Evolutionary conservation across 805 yeast species (phyloP), one percentile per base, ranked within the genome.

Genomic region (Wickerhamomyces mucosus): DNA sequence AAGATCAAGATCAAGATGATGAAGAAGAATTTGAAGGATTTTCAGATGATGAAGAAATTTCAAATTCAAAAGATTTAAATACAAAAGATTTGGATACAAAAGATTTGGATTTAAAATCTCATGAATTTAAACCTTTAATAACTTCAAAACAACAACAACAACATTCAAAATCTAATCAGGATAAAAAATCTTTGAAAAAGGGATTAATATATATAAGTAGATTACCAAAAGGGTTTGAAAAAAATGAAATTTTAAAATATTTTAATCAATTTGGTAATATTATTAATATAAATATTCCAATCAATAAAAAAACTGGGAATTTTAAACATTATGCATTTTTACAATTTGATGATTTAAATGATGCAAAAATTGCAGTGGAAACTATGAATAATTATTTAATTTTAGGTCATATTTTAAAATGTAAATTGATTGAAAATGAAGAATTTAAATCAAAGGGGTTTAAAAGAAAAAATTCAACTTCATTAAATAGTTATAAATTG

Each of bases 331-430:
- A 76, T 56, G 97, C 86, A 6, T 89, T 84, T 56, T 63, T 92
- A 28, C 96, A 92, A 58, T 92, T 89, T 50, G 71, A 68, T 26
- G 67, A 74, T 33, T 51, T 55, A 23, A 83, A 77, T 29, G 94
- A 81, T 34, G 96, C 97, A 27, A 69, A 75, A 44, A 67, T 86
- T 39, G 98, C 96, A 4, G 82, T 81, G 39, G 97, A 92, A 43
- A 78, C 96, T 28, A 92, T 92, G 98, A 78, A 92, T 59, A 92
- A 92, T 59, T 92, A 92, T 50, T 67, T 92, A 40, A 53, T 92
- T 27, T 77, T 83, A 61, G 94, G 94, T 6, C 96, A 89, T 56
- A 70, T 88, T 39, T 62, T 92, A 45, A 78, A 82, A 57, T 88
- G 81, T 22, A 72, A 70, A 36, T 55, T 69, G 29, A 66, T 72